Base-by-base conservation (phyloP, 345 rosid species). In the Bruguiera sexangula region DNA sequence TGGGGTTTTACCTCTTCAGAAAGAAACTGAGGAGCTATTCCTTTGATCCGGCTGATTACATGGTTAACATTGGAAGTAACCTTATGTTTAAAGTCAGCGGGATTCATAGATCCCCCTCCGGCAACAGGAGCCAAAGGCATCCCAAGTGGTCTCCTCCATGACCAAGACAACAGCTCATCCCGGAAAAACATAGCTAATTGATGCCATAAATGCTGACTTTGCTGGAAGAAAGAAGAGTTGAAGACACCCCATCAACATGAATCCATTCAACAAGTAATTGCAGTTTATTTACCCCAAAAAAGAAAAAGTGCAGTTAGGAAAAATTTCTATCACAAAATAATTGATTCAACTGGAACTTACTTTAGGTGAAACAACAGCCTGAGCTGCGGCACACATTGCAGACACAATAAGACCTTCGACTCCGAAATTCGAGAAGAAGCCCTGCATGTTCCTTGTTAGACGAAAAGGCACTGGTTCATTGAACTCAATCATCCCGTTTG, bases 171-270 rank as follows among this genome's bases (percentile, higher is more conserved):
- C 73, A 96, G 82, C 73, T 92, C 97, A 68, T 96, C 99, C 1
- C 98, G 90, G 86, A 96, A 96, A 84, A 92, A 96, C 99, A 96
- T 96, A 18, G 97, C 98, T 63, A 92, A 78, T 21, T 96, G 99
- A 83, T 90, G 90, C 93, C 99, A 87, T 21, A 92, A 71, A 85
- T 90, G 97, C 56, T 90, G 85, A 43, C 74, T 87, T 89, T 96
- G 97, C 98, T 90, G 96, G 79, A 80, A 71, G 31, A 52, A 26
- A 70, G 10, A 19, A 69, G n/a, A 64, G 8, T 27, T 1, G 18
- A 37, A 18, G 59, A 30, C 30, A 59, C 15, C 39, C 8, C 69
- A 68, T 69, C 43, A 60, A 69, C 37, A 37, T 56, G 26, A 51
- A 53, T 20, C 39, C 6, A 29, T 29, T 4, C 2, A 15, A 10